Evolutionary conservation across 371 early-diverging fungal species (phyloP).

Genomic region (Rhizopus arrhizus): DNA sequence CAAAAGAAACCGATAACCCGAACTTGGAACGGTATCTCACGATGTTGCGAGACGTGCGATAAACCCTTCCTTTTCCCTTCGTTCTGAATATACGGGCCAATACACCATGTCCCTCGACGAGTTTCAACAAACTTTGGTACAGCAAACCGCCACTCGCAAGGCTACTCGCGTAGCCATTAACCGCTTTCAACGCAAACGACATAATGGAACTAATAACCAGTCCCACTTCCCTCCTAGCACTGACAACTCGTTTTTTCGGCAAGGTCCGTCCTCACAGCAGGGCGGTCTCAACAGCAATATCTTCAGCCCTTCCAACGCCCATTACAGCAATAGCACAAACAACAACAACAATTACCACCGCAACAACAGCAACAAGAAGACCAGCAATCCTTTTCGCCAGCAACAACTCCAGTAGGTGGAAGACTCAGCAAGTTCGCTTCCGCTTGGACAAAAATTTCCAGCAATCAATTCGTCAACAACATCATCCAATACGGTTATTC

Average conservation of each 20-base stretch:
- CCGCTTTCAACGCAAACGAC: not conserved
- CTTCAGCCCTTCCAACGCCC: not conserved
- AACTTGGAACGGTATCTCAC: constrained; percentile 3
- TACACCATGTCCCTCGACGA: constrained; percentile 5
- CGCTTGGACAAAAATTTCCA: constrained; percentile 13
- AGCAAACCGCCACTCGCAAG: constrained; percentile 3
- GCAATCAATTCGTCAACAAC: constrained; percentile 5
- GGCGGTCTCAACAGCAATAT: constrained; percentile 17
- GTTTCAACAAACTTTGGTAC: not conserved
- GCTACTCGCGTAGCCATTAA: constrained; percentile 1
- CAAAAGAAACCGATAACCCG: not conserved
- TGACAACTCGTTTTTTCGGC: constrained; percentile 14
- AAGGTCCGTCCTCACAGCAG: constrained; percentile 26
- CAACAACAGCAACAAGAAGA: not conserved
- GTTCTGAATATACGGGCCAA: not conserved
- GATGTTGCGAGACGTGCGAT: constrained; percentile 15
- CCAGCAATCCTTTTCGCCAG: constrained; percentile 12
- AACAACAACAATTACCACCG: no score
- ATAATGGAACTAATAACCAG: no score
- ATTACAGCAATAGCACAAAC: constrained; percentile 1
- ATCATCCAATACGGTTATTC: constrained; percentile 4
- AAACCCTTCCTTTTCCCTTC: constrained; percentile 7
- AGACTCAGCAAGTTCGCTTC: constrained; percentile 12
- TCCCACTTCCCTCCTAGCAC: not conserved
- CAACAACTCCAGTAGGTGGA: constrained; percentile 14